A percentile compares a stretch with the other conserved stretches of the same genome.
These are phyloP conservation scores for Typha latifolia DNA, from an alignment of 176 grass and related monocot species.

Conservation along the genomic window DNA sequence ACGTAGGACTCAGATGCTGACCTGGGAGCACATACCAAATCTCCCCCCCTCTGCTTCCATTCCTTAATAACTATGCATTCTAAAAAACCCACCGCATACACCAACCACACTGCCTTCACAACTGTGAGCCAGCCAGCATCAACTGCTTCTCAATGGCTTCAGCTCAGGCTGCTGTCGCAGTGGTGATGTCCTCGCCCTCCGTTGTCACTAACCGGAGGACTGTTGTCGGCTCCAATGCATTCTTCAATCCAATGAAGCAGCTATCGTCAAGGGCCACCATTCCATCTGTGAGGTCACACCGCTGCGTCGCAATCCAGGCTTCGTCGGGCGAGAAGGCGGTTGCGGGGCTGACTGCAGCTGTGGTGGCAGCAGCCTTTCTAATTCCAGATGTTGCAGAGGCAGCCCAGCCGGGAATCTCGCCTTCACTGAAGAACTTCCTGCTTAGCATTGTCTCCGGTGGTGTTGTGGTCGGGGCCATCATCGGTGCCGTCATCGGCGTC, in stretches of 20 bases:
- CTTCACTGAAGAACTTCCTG: constrained; percentile 70
- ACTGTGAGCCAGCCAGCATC: background rate
- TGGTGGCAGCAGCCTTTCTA: constrained; percentile 31
- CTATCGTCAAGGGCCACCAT: background rate
- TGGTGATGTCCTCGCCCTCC: constrained; percentile 25
- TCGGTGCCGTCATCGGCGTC: constrained; percentile 54
- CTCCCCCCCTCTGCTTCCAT: constrained; percentile 7
- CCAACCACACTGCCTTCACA: background rate
- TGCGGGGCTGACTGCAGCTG: constrained; percentile 38
- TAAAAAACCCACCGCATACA: background rate
- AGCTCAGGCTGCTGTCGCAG: constrained; percentile 20
- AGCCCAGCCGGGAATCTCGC: constrained; percentile 26
- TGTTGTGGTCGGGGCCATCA: constrained; percentile 38
- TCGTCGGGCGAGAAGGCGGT: constrained; percentile 24
- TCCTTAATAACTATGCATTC: background rate
- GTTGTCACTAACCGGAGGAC: constrained; percentile 19
- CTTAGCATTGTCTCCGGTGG: constrained; percentile 59
- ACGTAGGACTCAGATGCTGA: constrained; percentile 34
- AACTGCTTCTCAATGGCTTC: constrained; percentile 24
- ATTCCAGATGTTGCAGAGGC: constrained; percentile 47
- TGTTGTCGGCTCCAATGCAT: background rate
- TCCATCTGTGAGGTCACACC: background rate
- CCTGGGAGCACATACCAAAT: constrained; percentile 9
- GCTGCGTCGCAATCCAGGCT: constrained; percentile 12
- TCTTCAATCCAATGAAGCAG: background rate